Conservation (phyloP, 179 eudicot genomes). For the Carnegiea gigantea region DNA sequence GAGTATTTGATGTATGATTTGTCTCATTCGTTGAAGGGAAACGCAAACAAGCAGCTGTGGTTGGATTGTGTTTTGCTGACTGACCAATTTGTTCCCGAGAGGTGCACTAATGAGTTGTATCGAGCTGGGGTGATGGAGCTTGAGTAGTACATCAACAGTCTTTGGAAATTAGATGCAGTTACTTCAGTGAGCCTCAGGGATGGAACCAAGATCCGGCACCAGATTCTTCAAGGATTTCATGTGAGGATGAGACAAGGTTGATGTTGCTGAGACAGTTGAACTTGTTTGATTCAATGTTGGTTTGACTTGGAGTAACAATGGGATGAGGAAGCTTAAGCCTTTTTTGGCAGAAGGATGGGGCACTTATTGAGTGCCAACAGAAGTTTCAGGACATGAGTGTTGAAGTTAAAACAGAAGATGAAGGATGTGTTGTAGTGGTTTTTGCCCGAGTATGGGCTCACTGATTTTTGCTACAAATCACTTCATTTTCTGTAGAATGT, state of each 20-base stretch:
- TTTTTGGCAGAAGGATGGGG: constrained; percentile 93
- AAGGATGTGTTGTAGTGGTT: constrained; percentile 83
- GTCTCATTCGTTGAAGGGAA: constrained; percentile 74
- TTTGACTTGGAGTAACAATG: constrained; percentile 98
- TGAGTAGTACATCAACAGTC: constrained; percentile 86
- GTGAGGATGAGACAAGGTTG: constrained; percentile 92
- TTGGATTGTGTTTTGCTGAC: constrained; percentile 89
- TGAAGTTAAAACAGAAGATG: constrained; percentile 81
- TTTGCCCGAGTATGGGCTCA: constrained; percentile 85
- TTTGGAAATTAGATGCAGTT: constrained; percentile 73
- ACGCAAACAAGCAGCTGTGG: constrained; percentile 87
- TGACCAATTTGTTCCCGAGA: constrained; percentile 96
- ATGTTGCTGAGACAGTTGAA: constrained; percentile 97
- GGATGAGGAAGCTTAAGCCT: constrained; percentile 85
- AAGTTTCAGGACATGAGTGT: constrained; percentile 87
- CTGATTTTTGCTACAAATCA: constrained; percentile 85
- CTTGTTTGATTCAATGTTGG: constrained; percentile 95
- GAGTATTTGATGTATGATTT: constrained; percentile 89
- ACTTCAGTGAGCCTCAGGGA: constrained; percentile 79
- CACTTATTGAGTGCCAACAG: constrained; percentile 88
- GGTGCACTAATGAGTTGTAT: constrained; percentile 82
- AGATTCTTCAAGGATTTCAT: constrained; percentile 77
- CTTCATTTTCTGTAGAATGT: constrained; percentile 59
- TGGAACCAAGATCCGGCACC: constrained; percentile 90
- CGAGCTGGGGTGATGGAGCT: constrained; percentile 96